Evolutionary conservation across 441 rosid species (phyloP).

Genomic region (Mallotus repandus): DNA sequence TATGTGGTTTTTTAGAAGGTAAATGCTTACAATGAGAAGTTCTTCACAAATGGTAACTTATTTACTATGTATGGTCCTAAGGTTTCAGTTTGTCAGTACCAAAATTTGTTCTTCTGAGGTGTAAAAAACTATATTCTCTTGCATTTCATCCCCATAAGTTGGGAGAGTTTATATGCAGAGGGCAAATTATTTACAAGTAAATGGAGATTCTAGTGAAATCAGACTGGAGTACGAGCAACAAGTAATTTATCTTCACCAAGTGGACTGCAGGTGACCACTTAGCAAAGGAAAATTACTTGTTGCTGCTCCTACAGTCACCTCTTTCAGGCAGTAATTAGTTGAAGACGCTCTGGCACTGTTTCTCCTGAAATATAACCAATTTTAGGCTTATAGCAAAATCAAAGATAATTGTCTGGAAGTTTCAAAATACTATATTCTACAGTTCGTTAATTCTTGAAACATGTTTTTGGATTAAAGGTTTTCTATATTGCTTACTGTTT

Average conservation of each 20-base stretch:
- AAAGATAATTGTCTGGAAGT: not conserved
- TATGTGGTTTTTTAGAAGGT: not conserved
- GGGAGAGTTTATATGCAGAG: not conserved
- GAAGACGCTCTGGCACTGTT: not conserved
- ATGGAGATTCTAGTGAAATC: not conserved
- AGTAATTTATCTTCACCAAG: not conserved
- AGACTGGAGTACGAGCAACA: not conserved
- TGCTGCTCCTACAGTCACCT: not conserved
- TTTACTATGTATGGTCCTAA: not conserved
- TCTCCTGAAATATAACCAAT: not conserved
- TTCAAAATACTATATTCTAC: not conserved
- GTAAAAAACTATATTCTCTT: not conserved
- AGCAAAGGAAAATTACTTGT: no score
- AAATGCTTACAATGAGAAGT: conserved; percentile 1
- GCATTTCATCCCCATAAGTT: not conserved
- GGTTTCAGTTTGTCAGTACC: not conserved
- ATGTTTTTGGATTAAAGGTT: not conserved
- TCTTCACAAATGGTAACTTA: not conserved
- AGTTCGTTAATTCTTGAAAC: not conserved
- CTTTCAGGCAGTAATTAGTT: not conserved
- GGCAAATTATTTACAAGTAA: not conserved
- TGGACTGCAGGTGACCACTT: no score
- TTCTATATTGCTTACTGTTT: not conserved
- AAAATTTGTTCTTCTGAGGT: not conserved
- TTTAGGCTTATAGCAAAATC: not conserved